These are phyloP conservation scores for Pontederia crassipes DNA, from an alignment of 176 grass and related monocot genomes.

Conservation along the genomic window DNA sequence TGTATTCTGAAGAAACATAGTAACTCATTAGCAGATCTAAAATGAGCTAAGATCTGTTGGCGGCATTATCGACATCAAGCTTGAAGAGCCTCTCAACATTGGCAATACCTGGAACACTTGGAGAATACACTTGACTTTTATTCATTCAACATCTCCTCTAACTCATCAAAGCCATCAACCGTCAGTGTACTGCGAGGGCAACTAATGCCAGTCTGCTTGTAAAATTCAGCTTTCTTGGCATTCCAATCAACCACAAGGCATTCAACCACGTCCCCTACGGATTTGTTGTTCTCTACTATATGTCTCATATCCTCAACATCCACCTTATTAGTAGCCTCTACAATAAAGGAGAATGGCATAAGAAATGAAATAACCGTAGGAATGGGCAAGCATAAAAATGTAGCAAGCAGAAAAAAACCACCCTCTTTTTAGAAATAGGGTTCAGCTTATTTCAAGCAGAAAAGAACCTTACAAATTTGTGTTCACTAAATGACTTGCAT, in stretches of 20 bases:
- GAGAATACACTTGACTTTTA: neutral
- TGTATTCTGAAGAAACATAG: too few relatives aligned
- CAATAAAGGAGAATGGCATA: constrained; percentile 3
- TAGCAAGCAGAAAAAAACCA: neutral
- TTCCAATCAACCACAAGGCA: constrained; percentile 64
- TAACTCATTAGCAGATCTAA: too few relatives aligned
- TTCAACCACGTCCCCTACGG: constrained; percentile 35
- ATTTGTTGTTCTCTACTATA: constrained; percentile 40
- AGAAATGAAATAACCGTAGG: neutral
- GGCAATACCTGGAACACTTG: too few relatives aligned
- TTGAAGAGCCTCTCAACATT: too few relatives aligned
- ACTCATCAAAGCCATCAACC: constrained; percentile 34
- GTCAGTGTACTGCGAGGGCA: constrained; percentile 11
- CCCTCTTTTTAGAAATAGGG: too few relatives aligned
- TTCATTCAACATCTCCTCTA: constrained; percentile 38
- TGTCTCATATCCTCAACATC: constrained; percentile 41
- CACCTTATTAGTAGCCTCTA: constrained; percentile 33
- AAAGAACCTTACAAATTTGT: too few relatives aligned
- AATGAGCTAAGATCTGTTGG: too few relatives aligned
- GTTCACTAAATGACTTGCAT: too few relatives aligned
- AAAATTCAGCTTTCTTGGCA: constrained; percentile 56
- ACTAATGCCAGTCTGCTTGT: constrained; percentile 50
- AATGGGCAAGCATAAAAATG: neutral
- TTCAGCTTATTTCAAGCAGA: too few relatives aligned
- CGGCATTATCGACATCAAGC: too few relatives aligned